A percentile compares a stretch with the other conserved stretches of the same genome.
phyloP scores from a whole-genome alignment of 495 filamentous ascomycete genomes.

The Aspergillus hancockii region DNA sequence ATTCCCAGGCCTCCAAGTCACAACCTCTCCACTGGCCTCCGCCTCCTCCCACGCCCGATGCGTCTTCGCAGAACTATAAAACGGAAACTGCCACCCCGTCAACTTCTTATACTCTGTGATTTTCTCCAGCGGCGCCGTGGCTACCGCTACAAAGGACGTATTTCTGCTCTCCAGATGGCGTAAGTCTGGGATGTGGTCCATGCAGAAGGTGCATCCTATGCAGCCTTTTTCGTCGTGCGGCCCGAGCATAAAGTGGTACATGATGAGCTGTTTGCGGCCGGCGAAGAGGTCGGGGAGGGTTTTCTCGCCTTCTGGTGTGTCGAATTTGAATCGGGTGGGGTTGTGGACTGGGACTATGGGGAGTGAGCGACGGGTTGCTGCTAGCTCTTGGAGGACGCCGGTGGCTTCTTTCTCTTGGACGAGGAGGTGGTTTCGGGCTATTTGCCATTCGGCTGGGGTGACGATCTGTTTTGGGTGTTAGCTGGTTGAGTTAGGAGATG shows the following conservation, averaged over 20 bases:
- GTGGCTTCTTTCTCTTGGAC: constrained; percentile 40
- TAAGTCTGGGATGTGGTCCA: constrained; percentile 40
- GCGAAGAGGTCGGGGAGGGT: constrained; percentile 41
- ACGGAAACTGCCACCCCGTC: constrained; percentile 47
- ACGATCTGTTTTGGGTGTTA: background rate
- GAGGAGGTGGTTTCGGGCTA: constrained; percentile 41
- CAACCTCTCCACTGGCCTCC: constrained; percentile 23
- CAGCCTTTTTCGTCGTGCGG: constrained; percentile 35
- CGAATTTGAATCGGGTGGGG: constrained; percentile 36
- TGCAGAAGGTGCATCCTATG: constrained; percentile 37
- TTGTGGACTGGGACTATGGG: constrained; percentile 39
- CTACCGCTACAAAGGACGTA: constrained; percentile 38
- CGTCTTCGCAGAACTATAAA: constrained; percentile 36
- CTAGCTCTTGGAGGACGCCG: constrained; percentile 29
- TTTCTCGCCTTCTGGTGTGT: constrained; percentile 31
- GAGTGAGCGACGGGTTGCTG: constrained; percentile 32
- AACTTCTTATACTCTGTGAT: constrained; percentile 36
- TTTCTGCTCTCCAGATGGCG: constrained; percentile 34
- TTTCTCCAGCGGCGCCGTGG: constrained; percentile 37
- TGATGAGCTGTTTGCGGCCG: constrained; percentile 41
- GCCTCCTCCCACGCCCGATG: constrained; percentile 20
- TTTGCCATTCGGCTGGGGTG: constrained; percentile 33
- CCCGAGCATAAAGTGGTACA: constrained; percentile 51
- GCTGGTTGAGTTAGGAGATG: background rate
- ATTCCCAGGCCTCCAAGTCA: constrained; percentile 27